A percentile compares a stretch with the other conserved stretches of the same genome.
These are phyloP conservation scores for Lactifluus piperatus DNA, from an alignment of 768 basidiomycete genomes.

Conservation along the genomic window DNA sequence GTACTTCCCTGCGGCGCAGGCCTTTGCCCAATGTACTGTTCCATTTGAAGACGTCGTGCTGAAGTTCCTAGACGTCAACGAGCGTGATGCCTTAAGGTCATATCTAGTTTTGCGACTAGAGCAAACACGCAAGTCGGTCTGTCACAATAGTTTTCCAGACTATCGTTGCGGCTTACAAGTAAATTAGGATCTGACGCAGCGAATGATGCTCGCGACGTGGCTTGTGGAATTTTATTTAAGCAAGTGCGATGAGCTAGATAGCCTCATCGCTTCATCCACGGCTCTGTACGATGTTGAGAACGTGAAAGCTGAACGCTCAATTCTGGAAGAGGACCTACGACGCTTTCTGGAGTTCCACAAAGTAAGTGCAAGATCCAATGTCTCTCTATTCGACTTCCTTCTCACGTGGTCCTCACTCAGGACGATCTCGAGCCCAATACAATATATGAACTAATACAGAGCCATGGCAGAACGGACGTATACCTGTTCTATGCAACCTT, in stretches of 20 bases:
- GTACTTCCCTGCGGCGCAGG: slow-evolving; percentile 88
- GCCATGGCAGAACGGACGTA: slow-evolving; percentile 89
- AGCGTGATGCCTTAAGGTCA: slow-evolving; percentile 83
- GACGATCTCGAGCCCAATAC: slow-evolving; percentile 76
- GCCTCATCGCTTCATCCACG: slow-evolving; percentile 82
- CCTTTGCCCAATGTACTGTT: slow-evolving; percentile 81
- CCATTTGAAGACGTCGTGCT: slow-evolving; percentile 89
- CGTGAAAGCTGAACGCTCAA: slow-evolving; percentile 63
- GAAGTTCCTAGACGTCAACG: slow-evolving; percentile 81
- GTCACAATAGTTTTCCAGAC: slow-evolving; percentile 21
- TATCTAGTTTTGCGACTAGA: slow-evolving; percentile 87
- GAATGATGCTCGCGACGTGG: slow-evolving; percentile 98
- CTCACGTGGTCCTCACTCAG: slow-evolving; percentile 32
- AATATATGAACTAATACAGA: slow-evolving; percentile 86
- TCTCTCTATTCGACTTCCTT: background rate
- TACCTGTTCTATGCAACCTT: slow-evolving; percentile 82
- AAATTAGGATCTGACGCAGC: slow-evolving; percentile 76
- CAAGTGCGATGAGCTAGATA: slow-evolving; percentile 95
- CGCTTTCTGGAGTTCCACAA: slow-evolving; percentile 94
- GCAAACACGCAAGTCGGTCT: slow-evolving; percentile 70
- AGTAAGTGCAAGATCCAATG: slow-evolving; percentile 34
- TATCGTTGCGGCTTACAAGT: background rate
- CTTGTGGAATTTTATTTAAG: slow-evolving; percentile 94
- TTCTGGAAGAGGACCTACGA: slow-evolving; percentile 87
- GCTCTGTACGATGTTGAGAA: slow-evolving; percentile 79